These are phyloP conservation scores for Picea abies DNA, from an alignment of 83 land plant species.

Conservation along the genomic window DNA sequence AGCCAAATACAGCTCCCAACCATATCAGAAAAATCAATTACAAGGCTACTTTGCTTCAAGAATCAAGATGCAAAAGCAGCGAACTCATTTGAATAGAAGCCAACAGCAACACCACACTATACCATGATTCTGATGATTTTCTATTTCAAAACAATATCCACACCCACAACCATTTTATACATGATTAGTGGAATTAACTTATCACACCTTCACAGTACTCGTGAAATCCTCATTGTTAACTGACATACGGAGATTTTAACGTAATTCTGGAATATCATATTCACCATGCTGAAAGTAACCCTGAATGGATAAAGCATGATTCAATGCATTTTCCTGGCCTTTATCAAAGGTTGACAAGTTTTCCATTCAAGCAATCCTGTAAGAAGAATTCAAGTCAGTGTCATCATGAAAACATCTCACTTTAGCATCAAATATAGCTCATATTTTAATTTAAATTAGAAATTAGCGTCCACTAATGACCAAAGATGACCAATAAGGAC, in stretches of 20 bases:
- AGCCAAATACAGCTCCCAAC: conserved; percentile 1
- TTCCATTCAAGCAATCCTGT: conserved; percentile 3
- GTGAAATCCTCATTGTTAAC: neutral
- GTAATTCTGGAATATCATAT: neutral
- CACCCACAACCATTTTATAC: neutral
- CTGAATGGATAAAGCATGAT: neutral
- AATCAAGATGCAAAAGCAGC: neutral
- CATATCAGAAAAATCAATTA: neutral
- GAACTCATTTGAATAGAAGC: neutral
- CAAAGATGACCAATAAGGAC: too few relatives aligned
- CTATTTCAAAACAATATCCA: neutral
- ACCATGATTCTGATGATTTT: conserved; percentile 2
- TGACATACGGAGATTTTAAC: neutral
- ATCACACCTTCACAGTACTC: neutral
- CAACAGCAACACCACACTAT: conserved; percentile 9
- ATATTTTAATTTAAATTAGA: neutral
- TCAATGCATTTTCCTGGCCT: neutral
- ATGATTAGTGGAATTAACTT: neutral
- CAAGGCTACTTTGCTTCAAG: conserved; percentile 1
- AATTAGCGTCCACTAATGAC: too few relatives aligned
- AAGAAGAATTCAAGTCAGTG: neutral
- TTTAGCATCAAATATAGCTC: neutral
- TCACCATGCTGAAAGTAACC: too few relatives aligned
- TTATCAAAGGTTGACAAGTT: neutral
- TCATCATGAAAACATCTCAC: neutral